A percentile compares a stretch with the other conserved stretches of the same genome.
These are phyloP conservation scores for Allium fistulosum DNA, from an alignment of 106 monocot genomes.

Conservation along the genomic window DNA sequence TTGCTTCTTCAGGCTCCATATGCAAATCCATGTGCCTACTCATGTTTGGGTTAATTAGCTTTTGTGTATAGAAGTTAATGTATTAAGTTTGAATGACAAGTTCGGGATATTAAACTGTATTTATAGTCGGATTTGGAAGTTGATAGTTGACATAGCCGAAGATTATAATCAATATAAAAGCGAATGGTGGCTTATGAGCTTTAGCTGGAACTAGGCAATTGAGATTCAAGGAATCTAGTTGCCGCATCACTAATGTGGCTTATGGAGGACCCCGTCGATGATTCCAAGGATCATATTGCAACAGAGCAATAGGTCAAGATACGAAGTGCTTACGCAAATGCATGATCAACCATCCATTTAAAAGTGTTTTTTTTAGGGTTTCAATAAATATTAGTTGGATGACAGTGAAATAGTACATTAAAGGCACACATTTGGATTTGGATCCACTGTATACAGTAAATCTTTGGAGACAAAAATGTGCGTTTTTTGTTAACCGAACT, in stretches of 20 bases:
- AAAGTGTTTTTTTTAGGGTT: too few relatives aligned
- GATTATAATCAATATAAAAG: too few relatives aligned
- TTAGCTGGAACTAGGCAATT: background rate
- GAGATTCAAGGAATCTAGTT: background rate
- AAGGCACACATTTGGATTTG: too few relatives aligned
- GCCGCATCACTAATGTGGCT: constrained; percentile 2
- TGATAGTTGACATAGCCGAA: too few relatives aligned
- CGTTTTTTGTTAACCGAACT: too few relatives aligned
- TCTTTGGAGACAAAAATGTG: too few relatives aligned
- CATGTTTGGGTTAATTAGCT: background rate
- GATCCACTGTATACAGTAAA: too few relatives aligned
- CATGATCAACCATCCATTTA: background rate
- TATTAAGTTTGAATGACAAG: background rate
- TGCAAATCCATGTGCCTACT: background rate
- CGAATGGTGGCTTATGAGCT: too few relatives aligned
- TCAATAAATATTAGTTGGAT: too few relatives aligned
- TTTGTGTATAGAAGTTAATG: background rate
- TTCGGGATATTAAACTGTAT: background rate
- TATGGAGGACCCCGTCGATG: constrained; percentile 4
- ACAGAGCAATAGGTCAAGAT: background rate
- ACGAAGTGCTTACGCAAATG: background rate
- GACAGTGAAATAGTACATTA: too few relatives aligned
- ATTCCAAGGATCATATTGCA: constrained; percentile 4
- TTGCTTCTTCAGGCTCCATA: background rate
- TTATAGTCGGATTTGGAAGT: background rate